phyloP scores from a whole-genome alignment of 2,329 filamentous ascomycete genomes.

The Emericellopsis cladophorae region DNA sequence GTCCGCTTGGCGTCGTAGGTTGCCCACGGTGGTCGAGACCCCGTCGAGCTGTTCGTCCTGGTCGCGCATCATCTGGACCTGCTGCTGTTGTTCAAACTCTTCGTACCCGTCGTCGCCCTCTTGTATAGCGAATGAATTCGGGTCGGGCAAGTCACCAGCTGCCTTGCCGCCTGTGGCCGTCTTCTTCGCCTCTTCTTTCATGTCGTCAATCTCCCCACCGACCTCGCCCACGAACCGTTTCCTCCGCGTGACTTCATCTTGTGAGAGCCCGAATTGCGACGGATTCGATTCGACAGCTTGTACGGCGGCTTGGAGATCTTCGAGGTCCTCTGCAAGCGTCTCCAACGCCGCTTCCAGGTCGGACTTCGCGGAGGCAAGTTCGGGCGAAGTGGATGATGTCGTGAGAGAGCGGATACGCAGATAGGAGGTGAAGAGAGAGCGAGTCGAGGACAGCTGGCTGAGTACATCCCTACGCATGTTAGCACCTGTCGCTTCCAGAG shows the following conservation, averaged over 20 bases:
- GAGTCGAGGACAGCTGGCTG: conserved; percentile 63
- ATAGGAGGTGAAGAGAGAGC: conserved; percentile 87
- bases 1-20: conserved; percentile 77
- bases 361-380: conserved; percentile 65
- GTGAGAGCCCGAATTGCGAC: conserved; percentile 72
- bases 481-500: not conserved
- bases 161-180: conserved; percentile 12
- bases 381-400: conserved; percentile 59
- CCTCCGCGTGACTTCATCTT: conserved; percentile 69
- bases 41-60: conserved; percentile 89
- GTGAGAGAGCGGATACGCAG: conserved; percentile 85
- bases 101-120: conserved; percentile 46
- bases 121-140: conserved; percentile 44
- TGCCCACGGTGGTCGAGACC: conserved; percentile 87
- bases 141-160: conserved; percentile 35
- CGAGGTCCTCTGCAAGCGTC: conserved; percentile 68
- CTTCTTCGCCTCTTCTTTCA: conserved; percentile 69
- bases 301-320: conserved; percentile 79
- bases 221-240: conserved; percentile 78
- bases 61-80: conserved; percentile 83
- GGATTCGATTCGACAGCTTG: conserved; percentile 80
- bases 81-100: conserved; percentile 82
- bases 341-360: conserved; percentile 56
- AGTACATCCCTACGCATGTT: conserved; percentile 62
- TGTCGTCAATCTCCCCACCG: conserved; percentile 77